Conservation (phyloP, 2,329 filamentous ascomycete species). For the Fusarium albidum region DNA sequence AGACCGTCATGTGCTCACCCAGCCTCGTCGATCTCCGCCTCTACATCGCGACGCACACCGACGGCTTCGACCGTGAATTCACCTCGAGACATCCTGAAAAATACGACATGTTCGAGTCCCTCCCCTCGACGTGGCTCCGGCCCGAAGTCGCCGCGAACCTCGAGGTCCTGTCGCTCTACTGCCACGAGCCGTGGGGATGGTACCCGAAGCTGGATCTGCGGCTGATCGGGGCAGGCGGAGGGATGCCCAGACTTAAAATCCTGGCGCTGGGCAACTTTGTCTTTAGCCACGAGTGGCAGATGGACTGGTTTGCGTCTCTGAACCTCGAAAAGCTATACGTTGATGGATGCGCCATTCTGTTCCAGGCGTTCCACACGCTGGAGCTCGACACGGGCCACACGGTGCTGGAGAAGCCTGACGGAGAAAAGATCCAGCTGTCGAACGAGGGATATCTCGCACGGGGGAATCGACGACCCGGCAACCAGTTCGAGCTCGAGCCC, state of each 20-base stretch:
- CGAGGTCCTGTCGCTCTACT: slow-evolving; percentile 49
- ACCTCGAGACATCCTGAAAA: neutral
- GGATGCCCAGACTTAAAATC: slow-evolving; percentile 47
- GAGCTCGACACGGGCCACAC: neutral
- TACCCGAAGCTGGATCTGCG: slow-evolving; percentile 48
- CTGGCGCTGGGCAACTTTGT: slow-evolving; percentile 50
- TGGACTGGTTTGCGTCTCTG: slow-evolving; percentile 54
- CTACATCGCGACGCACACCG: neutral
- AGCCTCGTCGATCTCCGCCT: slow-evolving; percentile 6
- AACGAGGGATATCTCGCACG: neutral
- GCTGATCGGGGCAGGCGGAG: neutral
- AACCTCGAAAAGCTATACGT: slow-evolving; percentile 48
- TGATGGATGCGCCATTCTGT: slow-evolving; percentile 50
- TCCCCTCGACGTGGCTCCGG: slow-evolving; percentile 34
- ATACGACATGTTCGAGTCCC: slow-evolving; percentile 5
- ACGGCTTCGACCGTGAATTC: slow-evolving; percentile 10
- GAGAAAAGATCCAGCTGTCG: neutral
- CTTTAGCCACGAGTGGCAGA: slow-evolving; percentile 54
- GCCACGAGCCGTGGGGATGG: slow-evolving; percentile 48
- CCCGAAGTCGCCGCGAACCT: slow-evolving; percentile 34
- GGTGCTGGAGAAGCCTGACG: neutral
- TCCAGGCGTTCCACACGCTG: neutral
- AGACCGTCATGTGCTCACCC: neutral
- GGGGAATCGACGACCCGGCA: rapidly evolving
- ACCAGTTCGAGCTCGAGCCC: neutral